Evolutionary conservation across 768 basidiomycete genomes (phyloP).

Genomic region (Trametes meyenii): DNA sequence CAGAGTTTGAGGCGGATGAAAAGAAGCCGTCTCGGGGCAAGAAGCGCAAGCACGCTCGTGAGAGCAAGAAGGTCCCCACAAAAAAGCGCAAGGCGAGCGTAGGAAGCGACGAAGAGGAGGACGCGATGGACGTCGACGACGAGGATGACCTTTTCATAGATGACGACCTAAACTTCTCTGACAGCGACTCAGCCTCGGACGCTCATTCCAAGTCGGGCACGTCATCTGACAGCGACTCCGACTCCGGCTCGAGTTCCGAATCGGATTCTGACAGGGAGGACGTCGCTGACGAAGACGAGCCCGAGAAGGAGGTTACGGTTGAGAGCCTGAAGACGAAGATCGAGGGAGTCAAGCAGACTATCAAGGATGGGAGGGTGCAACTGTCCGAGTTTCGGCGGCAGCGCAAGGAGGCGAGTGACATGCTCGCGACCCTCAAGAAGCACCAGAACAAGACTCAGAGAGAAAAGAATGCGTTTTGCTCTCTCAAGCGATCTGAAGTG

Average conservation of each 20-base stretch:
- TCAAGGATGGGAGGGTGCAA: conserved; percentile 44
- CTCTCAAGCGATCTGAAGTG: conserved; percentile 58
- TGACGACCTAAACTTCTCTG: conserved; percentile 28
- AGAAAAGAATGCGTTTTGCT: conserved; percentile 66
- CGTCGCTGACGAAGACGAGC: conserved; percentile 33
- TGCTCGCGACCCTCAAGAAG: conserved; percentile 44
- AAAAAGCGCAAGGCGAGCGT: conserved; percentile 45
- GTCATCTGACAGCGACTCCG: conserved; percentile 27
- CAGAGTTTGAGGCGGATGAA: conserved; percentile 27
- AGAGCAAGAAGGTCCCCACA: conserved; percentile 43
- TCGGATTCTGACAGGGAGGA: conserved; percentile 22
- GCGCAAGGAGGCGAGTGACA: conserved; percentile 45
- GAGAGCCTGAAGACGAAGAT: conserved; percentile 51
- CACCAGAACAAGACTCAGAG: conserved; percentile 35
- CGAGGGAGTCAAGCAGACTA: conserved; percentile 41
- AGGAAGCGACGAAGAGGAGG: conserved; percentile 26
- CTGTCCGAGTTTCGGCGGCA: conserved; percentile 43
- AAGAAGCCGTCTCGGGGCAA: conserved; percentile 33
- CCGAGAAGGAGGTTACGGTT: conserved; percentile 46
- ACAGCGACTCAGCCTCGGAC: conserved; percentile 28
- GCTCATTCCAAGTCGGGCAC: background rate
- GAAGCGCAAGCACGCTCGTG: conserved; percentile 53
- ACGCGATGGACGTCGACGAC: conserved; percentile 25
- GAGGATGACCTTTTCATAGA: conserved; percentile 40
- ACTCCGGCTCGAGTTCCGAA: conserved; percentile 17